Evolutionary conservation across 2,329 filamentous ascomycete genomes (phyloP).

Genomic region (Alternaria brassicicola): DNA sequence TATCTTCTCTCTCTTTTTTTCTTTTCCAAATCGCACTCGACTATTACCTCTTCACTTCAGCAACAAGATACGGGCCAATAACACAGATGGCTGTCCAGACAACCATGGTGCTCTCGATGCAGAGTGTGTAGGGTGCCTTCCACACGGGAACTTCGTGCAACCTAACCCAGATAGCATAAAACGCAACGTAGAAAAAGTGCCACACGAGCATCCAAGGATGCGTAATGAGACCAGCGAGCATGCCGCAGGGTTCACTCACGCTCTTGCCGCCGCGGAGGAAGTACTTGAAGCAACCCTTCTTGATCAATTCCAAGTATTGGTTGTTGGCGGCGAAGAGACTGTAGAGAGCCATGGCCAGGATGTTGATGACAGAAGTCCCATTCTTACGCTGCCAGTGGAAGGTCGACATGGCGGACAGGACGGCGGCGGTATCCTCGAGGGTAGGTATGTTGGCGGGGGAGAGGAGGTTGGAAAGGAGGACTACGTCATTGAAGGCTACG

Average conservation of each 20-base stretch:
- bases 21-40: accelerated
- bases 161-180: slow-evolving; percentile 80
- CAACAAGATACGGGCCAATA: slow-evolving; percentile 80
- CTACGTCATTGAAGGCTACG: slow-evolving; percentile 90
- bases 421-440: slow-evolving; percentile 69
- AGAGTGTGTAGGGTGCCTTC: slow-evolving; percentile 56
- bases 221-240: slow-evolving; percentile 81
- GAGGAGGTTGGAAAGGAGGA: slow-evolving; percentile 76
- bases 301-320: slow-evolving; percentile 70
- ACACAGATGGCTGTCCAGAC: slow-evolving; percentile 82
- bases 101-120: slow-evolving; percentile 70
- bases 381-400: slow-evolving; percentile 91
- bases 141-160: slow-evolving; percentile 56
- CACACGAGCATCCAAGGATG: slow-evolving; percentile 79
- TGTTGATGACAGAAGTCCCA: slow-evolving; percentile 89
- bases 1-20: background rate
- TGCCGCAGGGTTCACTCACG: slow-evolving; percentile 77
- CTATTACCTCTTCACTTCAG: slow-evolving; percentile 60
- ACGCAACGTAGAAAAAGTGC: slow-evolving; percentile 94
- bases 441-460: slow-evolving; percentile 70
- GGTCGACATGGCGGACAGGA: slow-evolving; percentile 70
- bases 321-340: slow-evolving; percentile 83
- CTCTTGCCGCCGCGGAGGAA: slow-evolving; percentile 76
- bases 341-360: slow-evolving; percentile 95
- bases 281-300: slow-evolving; percentile 90